Evolutionary conservation across 129 eudicot species (phyloP).

Genomic region (Lonicera japonica): DNA sequence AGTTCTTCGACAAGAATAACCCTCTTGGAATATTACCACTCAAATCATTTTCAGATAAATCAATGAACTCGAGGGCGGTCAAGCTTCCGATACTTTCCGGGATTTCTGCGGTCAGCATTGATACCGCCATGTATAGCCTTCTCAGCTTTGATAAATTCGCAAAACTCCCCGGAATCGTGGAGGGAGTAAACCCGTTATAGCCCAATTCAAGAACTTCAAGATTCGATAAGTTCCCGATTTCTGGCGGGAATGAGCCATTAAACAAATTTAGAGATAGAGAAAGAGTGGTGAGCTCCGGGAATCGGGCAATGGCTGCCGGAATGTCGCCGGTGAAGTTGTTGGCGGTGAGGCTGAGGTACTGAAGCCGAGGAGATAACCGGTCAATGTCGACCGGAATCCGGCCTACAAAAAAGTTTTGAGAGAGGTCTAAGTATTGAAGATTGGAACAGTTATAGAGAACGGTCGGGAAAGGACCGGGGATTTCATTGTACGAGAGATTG

Average conservation of each 20-base stretch:
- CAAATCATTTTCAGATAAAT: slow-evolving; percentile 36
- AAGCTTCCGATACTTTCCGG: slow-evolving; percentile 42
- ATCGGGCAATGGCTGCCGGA: slow-evolving; percentile 39
- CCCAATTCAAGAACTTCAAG: slow-evolving; percentile 41
- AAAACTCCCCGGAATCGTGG: slow-evolving; percentile 36
- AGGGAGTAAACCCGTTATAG: slow-evolving; percentile 33
- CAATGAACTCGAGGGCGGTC: slow-evolving; percentile 47
- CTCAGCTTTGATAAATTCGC: slow-evolving; percentile 36
- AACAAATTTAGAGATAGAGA: slow-evolving; percentile 18
- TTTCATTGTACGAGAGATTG: slow-evolving; percentile 31
- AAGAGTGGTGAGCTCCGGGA: slow-evolving; percentile 39
- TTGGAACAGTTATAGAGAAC: slow-evolving; percentile 55
- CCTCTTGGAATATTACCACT: slow-evolving; percentile 52
- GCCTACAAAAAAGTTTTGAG: slow-evolving; percentile 49
- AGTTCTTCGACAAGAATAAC: slow-evolving; percentile 50
- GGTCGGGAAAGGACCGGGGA: slow-evolving; percentile 49
- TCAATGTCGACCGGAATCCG: slow-evolving; percentile 42
- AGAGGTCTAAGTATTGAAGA: slow-evolving; percentile 52
- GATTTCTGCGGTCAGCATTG: slow-evolving; percentile 61
- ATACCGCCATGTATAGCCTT: slow-evolving; percentile 29
- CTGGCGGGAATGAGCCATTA: slow-evolving; percentile 60
- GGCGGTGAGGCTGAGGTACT: slow-evolving; percentile 22
- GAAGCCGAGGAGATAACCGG: slow-evolving; percentile 39
- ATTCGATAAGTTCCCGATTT: slow-evolving; percentile 39
- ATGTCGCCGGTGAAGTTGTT: slow-evolving; percentile 75